These are phyloP conservation scores for Nepenthes mirabilis DNA, from an alignment of 148 eudicot genomes.

Conservation along the genomic window DNA sequence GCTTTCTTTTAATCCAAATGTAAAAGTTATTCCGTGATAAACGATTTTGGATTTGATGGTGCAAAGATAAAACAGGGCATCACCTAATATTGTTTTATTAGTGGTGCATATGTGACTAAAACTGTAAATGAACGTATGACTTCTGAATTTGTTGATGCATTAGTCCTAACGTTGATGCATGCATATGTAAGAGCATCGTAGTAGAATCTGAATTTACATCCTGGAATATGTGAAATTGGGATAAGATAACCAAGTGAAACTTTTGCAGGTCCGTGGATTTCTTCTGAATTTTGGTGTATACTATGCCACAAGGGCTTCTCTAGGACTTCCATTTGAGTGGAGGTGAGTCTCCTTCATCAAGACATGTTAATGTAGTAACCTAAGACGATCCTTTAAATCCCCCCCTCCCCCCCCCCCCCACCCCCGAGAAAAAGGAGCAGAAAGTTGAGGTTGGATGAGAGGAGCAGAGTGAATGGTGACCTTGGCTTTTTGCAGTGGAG, in stretches of 20 bases:
- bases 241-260: slow-evolving; percentile 5
- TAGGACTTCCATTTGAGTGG: slow-evolving; percentile 86
- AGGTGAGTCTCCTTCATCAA: slow-evolving; percentile 31
- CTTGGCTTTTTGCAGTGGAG: no score
- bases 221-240: slow-evolving; percentile 2
- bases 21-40: no score
- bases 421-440: background rate
- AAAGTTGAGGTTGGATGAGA: background rate
- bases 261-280: slow-evolving; percentile 84
- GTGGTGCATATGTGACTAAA: no score
- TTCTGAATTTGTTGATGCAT: no score
- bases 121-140: no score
- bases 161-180: no score
- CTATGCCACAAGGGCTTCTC: slow-evolving; percentile 92
- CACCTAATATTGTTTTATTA: no score
- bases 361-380: slow-evolving; percentile 1
- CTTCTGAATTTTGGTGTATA: slow-evolving; percentile 97
- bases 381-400: background rate
- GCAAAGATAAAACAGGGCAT: no score
- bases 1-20: no score
- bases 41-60: no score
- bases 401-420: background rate
- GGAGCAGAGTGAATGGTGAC: background rate
- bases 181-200: no score
- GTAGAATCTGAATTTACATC: background rate